Percentiles rank a stretch among this genome's conserved stretches.
phyloP scores from a whole-genome alignment of 108 stramenopile genomes.

The Epipyxis sp. region DNA sequence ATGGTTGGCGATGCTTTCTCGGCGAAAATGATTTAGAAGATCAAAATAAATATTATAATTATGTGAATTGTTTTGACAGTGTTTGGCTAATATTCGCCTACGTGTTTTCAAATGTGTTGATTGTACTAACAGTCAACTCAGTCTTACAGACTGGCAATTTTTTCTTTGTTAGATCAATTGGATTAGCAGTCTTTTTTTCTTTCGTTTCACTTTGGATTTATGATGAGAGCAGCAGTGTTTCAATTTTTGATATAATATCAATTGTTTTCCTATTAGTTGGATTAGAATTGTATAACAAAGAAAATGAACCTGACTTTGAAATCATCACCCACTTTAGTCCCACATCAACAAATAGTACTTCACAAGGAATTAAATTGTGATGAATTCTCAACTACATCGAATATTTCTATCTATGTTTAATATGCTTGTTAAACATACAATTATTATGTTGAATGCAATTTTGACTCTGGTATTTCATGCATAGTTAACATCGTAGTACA shows the following conservation, averaged over 20 bases:
- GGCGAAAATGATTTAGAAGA: neutral
- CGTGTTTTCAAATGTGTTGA: constrained; percentile 6
- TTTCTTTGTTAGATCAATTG: neutral
- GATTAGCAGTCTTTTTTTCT: neutral
- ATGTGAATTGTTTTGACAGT: neutral
- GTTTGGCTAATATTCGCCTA: neutral
- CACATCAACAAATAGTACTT: too few species aligned
- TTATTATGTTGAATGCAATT: too few species aligned
- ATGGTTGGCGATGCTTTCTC: constrained; percentile 21
- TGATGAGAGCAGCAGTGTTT: constrained; percentile 11
- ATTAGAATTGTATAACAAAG: constrained; percentile 12
- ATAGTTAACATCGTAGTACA: too few species aligned
- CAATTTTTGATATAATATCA: constrained; percentile 17
- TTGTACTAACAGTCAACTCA: neutral
- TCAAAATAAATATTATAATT: neutral
- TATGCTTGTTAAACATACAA: too few species aligned
- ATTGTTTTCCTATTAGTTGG: constrained; percentile 12
- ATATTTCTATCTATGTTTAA: too few species aligned
- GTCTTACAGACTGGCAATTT: neutral
- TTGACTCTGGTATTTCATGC: too few species aligned
- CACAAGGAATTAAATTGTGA: too few species aligned
- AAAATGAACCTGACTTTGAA: constrained; percentile 21
- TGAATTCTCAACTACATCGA: too few species aligned
- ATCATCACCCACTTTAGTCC: constrained; percentile 13
- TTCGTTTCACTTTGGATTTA: constrained; percentile 21